A percentile compares a stretch with the other conserved stretches of the same genome.
Evolutionary conservation across 768 basidiomycete species (phyloP).

Genomic region (Xanthoconium purpureum): DNA sequence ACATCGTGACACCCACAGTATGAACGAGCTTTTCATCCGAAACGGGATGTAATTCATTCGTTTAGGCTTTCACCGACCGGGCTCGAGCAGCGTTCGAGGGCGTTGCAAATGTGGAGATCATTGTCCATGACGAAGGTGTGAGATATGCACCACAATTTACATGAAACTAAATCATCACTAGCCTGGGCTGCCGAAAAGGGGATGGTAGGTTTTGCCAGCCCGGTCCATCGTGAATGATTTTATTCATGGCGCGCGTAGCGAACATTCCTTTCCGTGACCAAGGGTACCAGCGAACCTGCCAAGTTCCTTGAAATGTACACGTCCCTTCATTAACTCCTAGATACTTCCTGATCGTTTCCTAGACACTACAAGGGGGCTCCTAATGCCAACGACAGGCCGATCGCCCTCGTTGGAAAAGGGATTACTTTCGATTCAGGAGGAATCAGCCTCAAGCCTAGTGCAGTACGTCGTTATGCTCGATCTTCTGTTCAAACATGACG

Average conservation of each 20-base stretch:
- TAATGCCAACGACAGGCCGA: constrained; percentile 51
- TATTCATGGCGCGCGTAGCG: constrained; percentile 39
- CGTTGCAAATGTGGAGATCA: constrained; percentile 63
- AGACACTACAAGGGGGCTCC: constrained; percentile 83
- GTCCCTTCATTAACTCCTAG: neutral
- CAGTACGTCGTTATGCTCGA: constrained; percentile 39
- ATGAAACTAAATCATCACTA: constrained; percentile 24
- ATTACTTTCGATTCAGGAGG: constrained; percentile 90
- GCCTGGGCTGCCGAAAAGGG: constrained; percentile 82
- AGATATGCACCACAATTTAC: neutral
- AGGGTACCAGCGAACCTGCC: constrained; percentile 78
- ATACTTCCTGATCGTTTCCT: neutral
- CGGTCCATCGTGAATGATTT: neutral
- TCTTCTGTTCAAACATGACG: neutral
- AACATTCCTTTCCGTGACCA: constrained; percentile 84
- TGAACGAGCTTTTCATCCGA: constrained; percentile 8
- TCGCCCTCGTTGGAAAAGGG: constrained; percentile 83
- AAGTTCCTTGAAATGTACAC: constrained; percentile 82
- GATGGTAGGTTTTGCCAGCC: constrained; percentile 52
- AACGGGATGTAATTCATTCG: neutral
- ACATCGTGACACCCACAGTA: constrained; percentile 82
- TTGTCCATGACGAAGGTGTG: constrained; percentile 71
- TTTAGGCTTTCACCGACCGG: constrained; percentile 69
- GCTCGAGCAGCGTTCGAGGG: constrained; percentile 64
- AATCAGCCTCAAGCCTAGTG: constrained; percentile 77